Evolutionary conservation across 768 basidiomycete species (phyloP).

Genomic region (Xerocomus brunneocitrinus): DNA sequence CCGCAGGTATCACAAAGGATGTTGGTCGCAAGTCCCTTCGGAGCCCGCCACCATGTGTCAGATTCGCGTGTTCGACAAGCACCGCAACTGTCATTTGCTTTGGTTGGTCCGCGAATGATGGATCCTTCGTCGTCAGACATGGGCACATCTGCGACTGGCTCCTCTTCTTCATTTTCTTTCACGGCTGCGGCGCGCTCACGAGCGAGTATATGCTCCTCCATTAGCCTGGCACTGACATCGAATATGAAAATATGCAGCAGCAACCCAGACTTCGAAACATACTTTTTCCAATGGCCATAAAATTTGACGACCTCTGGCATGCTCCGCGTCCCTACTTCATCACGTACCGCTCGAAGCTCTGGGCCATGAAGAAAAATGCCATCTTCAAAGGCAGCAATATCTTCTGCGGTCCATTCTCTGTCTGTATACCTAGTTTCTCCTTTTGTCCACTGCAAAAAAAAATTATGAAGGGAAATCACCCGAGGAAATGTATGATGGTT

Average conservation of each 20-base stretch:
- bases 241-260: conserved; percentile 9
- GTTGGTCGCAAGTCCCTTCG: conserved; percentile 72
- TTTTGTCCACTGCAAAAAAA: conserved; percentile 62
- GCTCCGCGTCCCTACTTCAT: conserved; percentile 65
- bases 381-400: conserved; percentile 72
- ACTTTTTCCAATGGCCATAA: conserved; percentile 89
- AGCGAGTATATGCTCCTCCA: conserved; percentile 60
- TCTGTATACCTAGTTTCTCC: conserved; percentile 63
- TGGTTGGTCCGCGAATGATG: conserved; percentile 53
- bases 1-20: conserved; percentile 86
- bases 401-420: conserved; percentile 65
- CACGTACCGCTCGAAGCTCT: conserved; percentile 72
- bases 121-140: conserved; percentile 73
- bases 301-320: conserved; percentile 78
- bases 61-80: conserved; percentile 83
- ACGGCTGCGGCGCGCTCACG: conserved; percentile 34
- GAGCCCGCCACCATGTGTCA: conserved; percentile 86
- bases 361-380: conserved; percentile 69
- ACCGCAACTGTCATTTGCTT: conserved; percentile 60
- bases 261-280: conserved; percentile 11
- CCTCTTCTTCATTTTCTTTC: conserved; percentile 24
- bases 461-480: conserved; percentile 9
- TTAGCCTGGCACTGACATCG: conserved; percentile 51
- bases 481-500: conserved; percentile 7
- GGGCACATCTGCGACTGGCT: conserved; percentile 29